phyloP scores from a whole-genome alignment of 2,329 filamentous ascomycete species.

The Penicillium paneum region DNA sequence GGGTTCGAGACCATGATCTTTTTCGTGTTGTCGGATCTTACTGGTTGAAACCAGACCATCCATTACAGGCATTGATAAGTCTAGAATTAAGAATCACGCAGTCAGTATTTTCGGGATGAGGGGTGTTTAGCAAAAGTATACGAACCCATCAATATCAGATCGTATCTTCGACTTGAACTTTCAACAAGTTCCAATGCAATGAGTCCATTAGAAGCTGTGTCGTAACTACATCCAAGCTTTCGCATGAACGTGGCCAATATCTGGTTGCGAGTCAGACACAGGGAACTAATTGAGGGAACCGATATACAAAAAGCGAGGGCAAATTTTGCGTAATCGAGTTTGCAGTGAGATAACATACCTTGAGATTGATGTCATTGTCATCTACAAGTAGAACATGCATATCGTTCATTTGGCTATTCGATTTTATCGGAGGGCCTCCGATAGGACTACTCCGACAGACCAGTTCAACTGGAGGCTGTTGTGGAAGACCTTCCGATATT shows the following conservation, averaged over 20 bases:
- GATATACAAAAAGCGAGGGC: background rate
- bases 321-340: background rate
- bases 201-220: slow-evolving; percentile 40
- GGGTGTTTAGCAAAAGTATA: background rate
- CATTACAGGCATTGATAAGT: slow-evolving; percentile 46
- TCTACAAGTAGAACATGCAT: slow-evolving; percentile 40
- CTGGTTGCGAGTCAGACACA: slow-evolving; percentile 2
- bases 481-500: background rate
- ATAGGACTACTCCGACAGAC: background rate
- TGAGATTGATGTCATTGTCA: slow-evolving; percentile 44
- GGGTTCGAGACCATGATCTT: slow-evolving; percentile 20
- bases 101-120: background rate
- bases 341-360: slow-evolving; percentile 14
- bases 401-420: background rate
- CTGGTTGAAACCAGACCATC: slow-evolving; percentile 44
- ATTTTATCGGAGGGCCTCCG: background rate
- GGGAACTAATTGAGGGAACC: too few species aligned
- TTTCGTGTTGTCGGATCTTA: slow-evolving; percentile 39
- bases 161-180: slow-evolving; percentile 26
- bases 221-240: slow-evolving; percentile 37
- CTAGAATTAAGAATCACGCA: slow-evolving; percentile 23
- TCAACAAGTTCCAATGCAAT: slow-evolving; percentile 39
- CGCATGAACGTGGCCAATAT: slow-evolving; percentile 40
- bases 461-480: background rate
- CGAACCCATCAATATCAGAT: slow-evolving; percentile 38